Conservation (phyloP, 352 stramenopile species). For the Phytophthora megakarya region DNA sequence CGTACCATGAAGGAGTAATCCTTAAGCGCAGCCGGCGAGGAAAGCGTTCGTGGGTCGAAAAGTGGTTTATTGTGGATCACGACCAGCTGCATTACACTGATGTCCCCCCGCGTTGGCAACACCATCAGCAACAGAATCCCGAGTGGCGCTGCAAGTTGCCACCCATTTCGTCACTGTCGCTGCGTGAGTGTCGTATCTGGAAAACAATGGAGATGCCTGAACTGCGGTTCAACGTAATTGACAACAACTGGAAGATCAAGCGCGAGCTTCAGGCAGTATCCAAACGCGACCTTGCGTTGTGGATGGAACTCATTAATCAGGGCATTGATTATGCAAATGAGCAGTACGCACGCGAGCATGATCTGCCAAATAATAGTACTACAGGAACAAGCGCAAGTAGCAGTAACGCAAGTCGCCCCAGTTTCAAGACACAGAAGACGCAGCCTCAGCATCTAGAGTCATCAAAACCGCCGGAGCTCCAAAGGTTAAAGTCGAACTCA, state of each 20-base stretch:
- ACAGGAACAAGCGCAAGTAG: conserved; percentile 35
- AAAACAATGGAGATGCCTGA: conserved; percentile 89
- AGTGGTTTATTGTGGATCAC: conserved; percentile 72
- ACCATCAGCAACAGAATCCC: conserved; percentile 32
- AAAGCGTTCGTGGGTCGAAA: conserved; percentile 71
- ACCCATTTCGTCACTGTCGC: conserved; percentile 61
- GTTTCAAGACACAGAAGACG: conserved; percentile 22
- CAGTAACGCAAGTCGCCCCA: conserved; percentile 38
- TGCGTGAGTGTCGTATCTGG: conserved; percentile 82
- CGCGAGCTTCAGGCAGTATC: conserved; percentile 72
- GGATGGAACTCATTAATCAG: conserved; percentile 78
- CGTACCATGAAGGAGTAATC: conserved; percentile 60
- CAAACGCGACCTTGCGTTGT: conserved; percentile 63
- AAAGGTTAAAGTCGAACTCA: conserved; percentile 21
- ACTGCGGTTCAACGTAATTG: conserved; percentile 77
- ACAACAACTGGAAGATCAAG: conserved; percentile 84
- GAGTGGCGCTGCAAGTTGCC: conserved; percentile 38
- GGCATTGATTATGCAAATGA: conserved; percentile 80
- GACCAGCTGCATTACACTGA: conserved; percentile 80
- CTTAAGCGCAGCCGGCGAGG: conserved; percentile 79
- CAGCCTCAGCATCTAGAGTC: conserved; percentile 12
- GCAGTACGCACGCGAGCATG: conserved; percentile 38
- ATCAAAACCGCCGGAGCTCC: conserved; percentile 25
- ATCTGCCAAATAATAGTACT: conserved; percentile 46
- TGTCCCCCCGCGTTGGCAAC: conserved; percentile 35